Evolutionary conservation across 129 eudicot genomes (phyloP).

Genomic region (Helianthus tuberosus): DNA sequence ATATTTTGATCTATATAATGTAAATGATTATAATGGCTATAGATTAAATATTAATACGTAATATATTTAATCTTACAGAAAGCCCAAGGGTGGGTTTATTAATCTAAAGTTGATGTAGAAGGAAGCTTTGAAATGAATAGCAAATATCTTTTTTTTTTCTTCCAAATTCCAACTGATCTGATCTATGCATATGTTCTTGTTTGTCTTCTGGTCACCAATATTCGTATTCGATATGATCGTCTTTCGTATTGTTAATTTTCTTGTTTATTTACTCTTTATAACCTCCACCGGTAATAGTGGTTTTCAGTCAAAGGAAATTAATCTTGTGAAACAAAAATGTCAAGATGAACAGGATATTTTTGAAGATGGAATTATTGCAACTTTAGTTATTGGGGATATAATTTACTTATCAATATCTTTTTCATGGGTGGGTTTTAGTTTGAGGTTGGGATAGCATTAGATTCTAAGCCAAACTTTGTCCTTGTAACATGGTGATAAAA

Average conservation of each 20-base stretch:
- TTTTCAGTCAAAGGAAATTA: neutral
- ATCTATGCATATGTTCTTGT: constrained; percentile 35
- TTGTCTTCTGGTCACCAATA: constrained; percentile 48
- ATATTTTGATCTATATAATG: no score
- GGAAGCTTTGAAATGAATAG: constrained; percentile 35
- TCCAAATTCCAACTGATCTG: constrained; percentile 50
- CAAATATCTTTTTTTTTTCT: constrained; percentile 33
- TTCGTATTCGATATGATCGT: constrained; percentile 66
- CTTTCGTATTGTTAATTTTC: constrained; percentile 2
- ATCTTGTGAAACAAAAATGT: constrained; percentile 14
- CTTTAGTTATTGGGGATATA: constrained; percentile 21
- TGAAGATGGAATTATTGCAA: constrained; percentile 19
- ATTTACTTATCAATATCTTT: constrained; percentile 22
- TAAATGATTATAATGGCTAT: no score
- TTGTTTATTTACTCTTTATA: constrained; percentile 21
- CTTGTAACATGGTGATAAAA: constrained; percentile 34
- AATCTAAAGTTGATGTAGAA: constrained; percentile 39
- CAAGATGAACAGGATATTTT: constrained; percentile 20
- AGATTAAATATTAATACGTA: no score
- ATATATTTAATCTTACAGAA: no score
- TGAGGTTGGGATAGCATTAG: constrained; percentile 44
- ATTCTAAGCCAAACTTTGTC: constrained; percentile 33
- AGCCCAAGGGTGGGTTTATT: constrained; percentile 33
- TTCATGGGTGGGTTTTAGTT: constrained; percentile 35
- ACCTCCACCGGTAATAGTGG: neutral